Evolutionary conservation across 2,329 filamentous ascomycete species (phyloP).

Genomic region (Alternaria gaisen): DNA sequence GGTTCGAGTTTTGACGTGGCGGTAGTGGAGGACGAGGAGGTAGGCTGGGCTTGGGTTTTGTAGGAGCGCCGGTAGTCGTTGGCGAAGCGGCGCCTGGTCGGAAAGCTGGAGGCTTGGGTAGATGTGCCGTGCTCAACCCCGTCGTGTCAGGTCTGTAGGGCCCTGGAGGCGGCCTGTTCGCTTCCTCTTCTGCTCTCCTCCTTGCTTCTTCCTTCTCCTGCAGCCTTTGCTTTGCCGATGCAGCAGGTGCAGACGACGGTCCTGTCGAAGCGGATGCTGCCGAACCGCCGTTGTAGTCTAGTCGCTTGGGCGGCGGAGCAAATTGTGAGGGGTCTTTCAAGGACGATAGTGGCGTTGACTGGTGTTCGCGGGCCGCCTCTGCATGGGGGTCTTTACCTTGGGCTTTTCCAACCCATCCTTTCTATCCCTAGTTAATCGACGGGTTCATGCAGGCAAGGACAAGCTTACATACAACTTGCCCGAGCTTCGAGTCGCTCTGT

Average conservation of each 20-base stretch:
- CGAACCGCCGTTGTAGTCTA: slow-evolving; percentile 58
- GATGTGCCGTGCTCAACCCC: slow-evolving; percentile 71
- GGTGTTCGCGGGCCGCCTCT: slow-evolving; percentile 55
- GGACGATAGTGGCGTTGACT: slow-evolving; percentile 70
- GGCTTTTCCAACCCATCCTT: slow-evolving; percentile 65
- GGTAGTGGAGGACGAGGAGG: slow-evolving; percentile 78
- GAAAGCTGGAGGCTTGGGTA: slow-evolving; percentile 75
- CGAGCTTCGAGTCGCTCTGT: slow-evolving; percentile 59
- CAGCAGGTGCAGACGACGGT: slow-evolving; percentile 53
- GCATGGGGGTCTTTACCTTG: slow-evolving; percentile 56
- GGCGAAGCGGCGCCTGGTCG: slow-evolving; percentile 46
- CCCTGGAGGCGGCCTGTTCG: slow-evolving; percentile 60
- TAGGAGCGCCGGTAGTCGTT: slow-evolving; percentile 34
- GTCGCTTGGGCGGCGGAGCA: slow-evolving; percentile 78
- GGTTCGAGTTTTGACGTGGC: slow-evolving; percentile 68
- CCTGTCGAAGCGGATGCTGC: slow-evolving; percentile 50
- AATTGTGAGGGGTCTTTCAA: slow-evolving; percentile 81
- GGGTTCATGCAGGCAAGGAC: slow-evolving; percentile 17
- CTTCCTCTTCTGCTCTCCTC: slow-evolving; percentile 48
- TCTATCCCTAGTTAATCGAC: slow-evolving; percentile 51
- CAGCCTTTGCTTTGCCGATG: slow-evolving; percentile 47
- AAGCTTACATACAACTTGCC: slow-evolving; percentile 63
- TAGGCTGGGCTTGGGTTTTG: slow-evolving; percentile 62
- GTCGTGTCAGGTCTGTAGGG: slow-evolving; percentile 76
- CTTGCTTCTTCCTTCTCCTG: slow-evolving; percentile 49